Evolutionary conservation across 352 stramenopile species (phyloP).

Genomic region (Elongisporangium senticosum): DNA sequence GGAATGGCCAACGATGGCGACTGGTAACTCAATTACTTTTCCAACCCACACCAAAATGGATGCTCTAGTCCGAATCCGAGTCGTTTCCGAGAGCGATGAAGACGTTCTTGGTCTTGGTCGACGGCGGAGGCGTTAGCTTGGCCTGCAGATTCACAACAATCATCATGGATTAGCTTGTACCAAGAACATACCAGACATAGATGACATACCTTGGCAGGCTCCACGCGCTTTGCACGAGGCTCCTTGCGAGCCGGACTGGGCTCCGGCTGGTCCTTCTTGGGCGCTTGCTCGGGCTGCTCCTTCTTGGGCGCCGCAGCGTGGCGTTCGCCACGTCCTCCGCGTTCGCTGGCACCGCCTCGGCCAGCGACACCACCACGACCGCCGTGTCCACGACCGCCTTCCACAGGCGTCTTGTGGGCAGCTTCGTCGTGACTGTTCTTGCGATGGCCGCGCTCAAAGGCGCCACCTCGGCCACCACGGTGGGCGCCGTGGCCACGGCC

Average conservation of each 20-base stretch:
- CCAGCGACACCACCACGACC: slow-evolving; percentile 23
- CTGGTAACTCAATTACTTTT: not conserved
- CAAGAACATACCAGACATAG: not conserved
- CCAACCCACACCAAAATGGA: not conserved
- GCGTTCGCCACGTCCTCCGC: slow-evolving; percentile 19
- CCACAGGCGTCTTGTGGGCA: slow-evolving; percentile 5
- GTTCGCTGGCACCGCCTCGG: slow-evolving; percentile 27
- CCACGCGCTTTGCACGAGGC: slow-evolving; percentile 36
- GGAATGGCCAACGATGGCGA: not conserved
- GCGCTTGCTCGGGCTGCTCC: slow-evolving; percentile 10
- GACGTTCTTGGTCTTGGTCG: slow-evolving; percentile 65
- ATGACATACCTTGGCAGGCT: slow-evolving; percentile 30
- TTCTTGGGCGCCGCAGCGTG: slow-evolving; percentile 18
- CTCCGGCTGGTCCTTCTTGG: slow-evolving; percentile 18
- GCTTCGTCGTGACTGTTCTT: slow-evolving; percentile 48
- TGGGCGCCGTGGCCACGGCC: not conserved
- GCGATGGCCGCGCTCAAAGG: slow-evolving; percentile 7
- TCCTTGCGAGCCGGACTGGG: slow-evolving; percentile 33
- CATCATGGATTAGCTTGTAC: too few relatives aligned
- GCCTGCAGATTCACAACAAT: slow-evolving; percentile 5
- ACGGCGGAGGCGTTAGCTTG: slow-evolving; percentile 39
- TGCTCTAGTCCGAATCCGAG: slow-evolving; percentile 70
- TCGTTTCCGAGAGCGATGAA: slow-evolving; percentile 48
- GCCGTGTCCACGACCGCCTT: slow-evolving; percentile 33
- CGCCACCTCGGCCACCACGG: not conserved